Percentiles rank a stretch among this genome's conserved stretches.
Evolutionary conservation across 2,329 filamentous ascomycete species (phyloP).

Genomic region (Pseudogymnoascus sp.): DNA sequence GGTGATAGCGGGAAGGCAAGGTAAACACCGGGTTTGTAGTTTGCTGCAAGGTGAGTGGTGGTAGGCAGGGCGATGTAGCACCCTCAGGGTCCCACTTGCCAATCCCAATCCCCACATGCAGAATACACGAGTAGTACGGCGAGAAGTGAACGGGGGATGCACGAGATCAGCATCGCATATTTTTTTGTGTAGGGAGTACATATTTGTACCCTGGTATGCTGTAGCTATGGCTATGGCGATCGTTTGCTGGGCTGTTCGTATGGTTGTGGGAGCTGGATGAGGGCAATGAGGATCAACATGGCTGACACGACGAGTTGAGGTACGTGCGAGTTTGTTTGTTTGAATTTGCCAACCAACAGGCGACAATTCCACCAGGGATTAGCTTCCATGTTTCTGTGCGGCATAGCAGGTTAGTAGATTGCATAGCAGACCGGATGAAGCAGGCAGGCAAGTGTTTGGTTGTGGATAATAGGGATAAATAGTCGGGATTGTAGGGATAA

Average conservation of each 20-base stretch:
- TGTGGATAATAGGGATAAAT: neutral
- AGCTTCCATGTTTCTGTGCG: neutral
- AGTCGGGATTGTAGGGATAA: too few relatives aligned
- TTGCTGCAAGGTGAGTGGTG: neutral
- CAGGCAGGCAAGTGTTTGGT: neutral
- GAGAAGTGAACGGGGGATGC: neutral
- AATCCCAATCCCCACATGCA: neutral
- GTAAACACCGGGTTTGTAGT: neutral
- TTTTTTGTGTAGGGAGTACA: neutral
- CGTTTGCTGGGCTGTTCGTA: neutral
- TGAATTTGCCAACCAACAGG: neutral
- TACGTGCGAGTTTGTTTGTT: neutral
- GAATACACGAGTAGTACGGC: neutral
- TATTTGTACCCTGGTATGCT: neutral
- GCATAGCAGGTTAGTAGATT: neutral
- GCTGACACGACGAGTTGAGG: neutral
- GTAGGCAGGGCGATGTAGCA: neutral
- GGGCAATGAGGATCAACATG: neutral
- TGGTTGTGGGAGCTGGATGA: neutral
- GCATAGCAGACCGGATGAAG: neutral
- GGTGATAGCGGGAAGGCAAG: conserved; percentile 1
- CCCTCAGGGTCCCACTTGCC: conserved; percentile 6
- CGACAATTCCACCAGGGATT: neutral
- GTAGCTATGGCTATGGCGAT: neutral
- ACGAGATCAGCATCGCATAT: neutral